Evolutionary conservation across 768 basidiomycete genomes (phyloP).

Genomic region (Rhodotorula sphaerocarpa): DNA sequence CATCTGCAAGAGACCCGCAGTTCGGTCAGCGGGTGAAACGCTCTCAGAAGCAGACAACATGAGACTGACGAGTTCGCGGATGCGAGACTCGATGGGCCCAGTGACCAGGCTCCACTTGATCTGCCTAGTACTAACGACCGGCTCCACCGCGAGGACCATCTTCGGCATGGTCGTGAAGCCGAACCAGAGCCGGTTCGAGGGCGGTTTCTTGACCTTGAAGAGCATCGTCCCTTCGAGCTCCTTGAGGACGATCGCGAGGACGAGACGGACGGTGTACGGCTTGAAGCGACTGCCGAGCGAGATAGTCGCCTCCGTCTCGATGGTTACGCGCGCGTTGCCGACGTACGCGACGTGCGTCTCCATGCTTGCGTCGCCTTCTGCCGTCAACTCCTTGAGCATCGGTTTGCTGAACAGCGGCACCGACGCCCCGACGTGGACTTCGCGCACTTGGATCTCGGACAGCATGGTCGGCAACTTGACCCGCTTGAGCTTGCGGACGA

Average conservation of each 20-base stretch:
- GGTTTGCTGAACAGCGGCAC: constrained; percentile 87
- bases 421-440: constrained; percentile 76
- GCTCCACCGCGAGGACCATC: constrained; percentile 82
- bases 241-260: constrained; percentile 75
- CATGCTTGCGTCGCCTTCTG: constrained; percentile 82
- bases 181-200: constrained; percentile 92
- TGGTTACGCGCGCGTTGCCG: constrained; percentile 79
- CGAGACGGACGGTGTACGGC: constrained; percentile 79
- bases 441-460: constrained; percentile 71
- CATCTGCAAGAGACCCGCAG: constrained; percentile 52
- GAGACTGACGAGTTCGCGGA: constrained; percentile 70
- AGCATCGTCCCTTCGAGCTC: constrained; percentile 86
- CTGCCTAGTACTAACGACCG: constrained; percentile 86
- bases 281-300: constrained; percentile 67
- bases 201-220: constrained; percentile 77
- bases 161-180: constrained; percentile 72
- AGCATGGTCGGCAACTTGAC: constrained; percentile 83
- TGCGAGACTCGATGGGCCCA: constrained; percentile 74
- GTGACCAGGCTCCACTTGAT: constrained; percentile 91
- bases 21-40: not conserved
- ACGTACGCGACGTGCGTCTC: constrained; percentile 77
- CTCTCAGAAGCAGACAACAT: too few species aligned
- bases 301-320: constrained; percentile 81
- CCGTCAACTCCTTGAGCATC: constrained; percentile 94
- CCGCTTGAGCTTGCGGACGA: constrained; percentile 90